These are phyloP conservation scores for Backusella tuberculispora DNA, from an alignment of 192 early-diverging fungal genomes.

Conservation along the genomic window DNA sequence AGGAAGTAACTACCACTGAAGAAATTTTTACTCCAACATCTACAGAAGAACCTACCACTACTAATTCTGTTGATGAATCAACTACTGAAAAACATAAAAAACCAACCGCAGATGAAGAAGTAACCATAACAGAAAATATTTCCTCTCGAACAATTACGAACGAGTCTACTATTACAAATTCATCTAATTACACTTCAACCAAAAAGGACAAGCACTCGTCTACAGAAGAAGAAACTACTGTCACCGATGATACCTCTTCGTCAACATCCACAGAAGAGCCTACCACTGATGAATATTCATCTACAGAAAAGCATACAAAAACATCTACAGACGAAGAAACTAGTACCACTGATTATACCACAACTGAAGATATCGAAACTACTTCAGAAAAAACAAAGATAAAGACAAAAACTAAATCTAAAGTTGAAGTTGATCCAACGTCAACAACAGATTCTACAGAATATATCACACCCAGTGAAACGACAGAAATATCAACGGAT, in stretches of 20 bases:
- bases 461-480: background rate
- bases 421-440: background rate
- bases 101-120: background rate
- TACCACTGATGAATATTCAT: no score
- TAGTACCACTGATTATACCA: background rate
- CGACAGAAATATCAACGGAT: background rate
- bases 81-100: background rate
- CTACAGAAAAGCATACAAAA: background rate
- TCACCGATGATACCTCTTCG: background rate
- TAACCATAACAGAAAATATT: background rate
- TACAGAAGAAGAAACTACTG: no score
- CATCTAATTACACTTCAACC: background rate
- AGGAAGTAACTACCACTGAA: background rate
- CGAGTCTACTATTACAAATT: background rate
- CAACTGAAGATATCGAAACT: background rate
- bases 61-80: background rate
- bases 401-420: background rate
- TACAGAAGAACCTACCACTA: background rate
- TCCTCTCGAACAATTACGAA: background rate
- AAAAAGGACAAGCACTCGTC: background rate
- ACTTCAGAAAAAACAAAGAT: conserved; percentile 4
- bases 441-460: background rate
- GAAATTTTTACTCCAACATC: background rate
- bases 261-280: background rate
- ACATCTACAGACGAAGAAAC: background rate